A percentile compares a stretch with the other conserved stretches of the same genome.
Conservation (phyloP, 305 asterid genomes). For the Solanum hybrid region DNA sequence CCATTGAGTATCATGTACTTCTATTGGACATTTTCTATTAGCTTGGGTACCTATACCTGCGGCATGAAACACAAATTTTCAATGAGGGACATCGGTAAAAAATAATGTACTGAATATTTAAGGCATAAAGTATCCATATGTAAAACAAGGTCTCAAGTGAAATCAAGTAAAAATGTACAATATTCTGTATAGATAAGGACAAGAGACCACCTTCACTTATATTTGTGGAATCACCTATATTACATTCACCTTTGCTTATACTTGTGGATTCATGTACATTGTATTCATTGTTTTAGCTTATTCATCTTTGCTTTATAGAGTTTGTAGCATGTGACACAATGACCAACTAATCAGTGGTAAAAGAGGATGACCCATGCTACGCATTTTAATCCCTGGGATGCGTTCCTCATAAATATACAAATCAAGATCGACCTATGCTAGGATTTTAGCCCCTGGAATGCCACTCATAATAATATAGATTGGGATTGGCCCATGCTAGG, state of each 20-base stretch:
- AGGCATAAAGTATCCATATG: neutral
- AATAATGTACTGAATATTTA: too few relatives aligned
- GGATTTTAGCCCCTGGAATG: neutral
- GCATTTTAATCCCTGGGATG: neutral
- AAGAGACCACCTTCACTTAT: neutral
- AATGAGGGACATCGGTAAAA: neutral
- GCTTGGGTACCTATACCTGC: neutral
- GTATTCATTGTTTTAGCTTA: too few relatives aligned
- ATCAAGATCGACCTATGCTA: neutral
- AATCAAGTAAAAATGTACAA: neutral
- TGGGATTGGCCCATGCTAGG: neutral
- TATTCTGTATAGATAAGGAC: neutral
- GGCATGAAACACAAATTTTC: neutral
- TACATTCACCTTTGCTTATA: too few relatives aligned
- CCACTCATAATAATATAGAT: neutral
- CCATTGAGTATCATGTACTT: neutral
- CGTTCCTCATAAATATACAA: too few relatives aligned
- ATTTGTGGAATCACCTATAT: too few relatives aligned
- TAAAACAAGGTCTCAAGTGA: neutral
- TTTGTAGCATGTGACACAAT: neutral
- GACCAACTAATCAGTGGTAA: neutral
- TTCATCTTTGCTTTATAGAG: too few relatives aligned
- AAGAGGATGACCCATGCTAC: neutral
- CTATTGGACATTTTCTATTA: neutral
- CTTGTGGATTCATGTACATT: neutral